Evolutionary conservation across 495 filamentous ascomycete species (phyloP).

Genomic region (Pyrenula aspistea): DNA sequence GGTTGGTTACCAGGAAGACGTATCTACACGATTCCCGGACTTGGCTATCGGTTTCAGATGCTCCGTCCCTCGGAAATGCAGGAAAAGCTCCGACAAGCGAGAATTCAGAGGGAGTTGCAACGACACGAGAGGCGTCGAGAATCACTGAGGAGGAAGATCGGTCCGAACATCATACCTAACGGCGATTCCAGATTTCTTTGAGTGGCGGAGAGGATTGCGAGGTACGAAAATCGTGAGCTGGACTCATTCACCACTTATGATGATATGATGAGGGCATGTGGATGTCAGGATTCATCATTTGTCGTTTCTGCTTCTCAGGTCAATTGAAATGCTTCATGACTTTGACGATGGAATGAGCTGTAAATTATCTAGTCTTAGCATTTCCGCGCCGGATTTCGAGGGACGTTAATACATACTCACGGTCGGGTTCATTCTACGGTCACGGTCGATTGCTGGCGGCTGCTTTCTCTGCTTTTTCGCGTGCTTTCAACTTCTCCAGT

Average conservation of each 20-base stretch:
- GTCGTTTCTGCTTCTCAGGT: conserved; percentile 15
- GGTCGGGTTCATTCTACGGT: too few species aligned
- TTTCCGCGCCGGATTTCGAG: background rate
- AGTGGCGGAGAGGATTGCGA: too few species aligned
- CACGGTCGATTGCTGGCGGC: too few species aligned
- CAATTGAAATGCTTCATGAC: conserved; percentile 35
- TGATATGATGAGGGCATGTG: too few species aligned
- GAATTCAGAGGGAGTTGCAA: conserved; percentile 42
- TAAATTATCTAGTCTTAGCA: background rate
- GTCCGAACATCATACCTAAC: conserved; percentile 6
- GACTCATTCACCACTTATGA: background rate
- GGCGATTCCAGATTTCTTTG: background rate
- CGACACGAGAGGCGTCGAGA: conserved; percentile 50
- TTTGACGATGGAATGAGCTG: conserved; percentile 34
- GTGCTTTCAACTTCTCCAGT: conserved; percentile 5
- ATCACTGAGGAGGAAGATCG: conserved; percentile 57
- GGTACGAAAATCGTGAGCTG: background rate
- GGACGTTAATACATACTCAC: background rate
- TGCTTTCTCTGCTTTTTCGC: too few species aligned
- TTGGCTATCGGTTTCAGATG: conserved; percentile 39
- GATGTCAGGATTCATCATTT: background rate
- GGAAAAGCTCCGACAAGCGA: conserved; percentile 41
- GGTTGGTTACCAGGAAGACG: background rate
- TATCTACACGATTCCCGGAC: conserved; percentile 22
- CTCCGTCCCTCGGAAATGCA: conserved; percentile 38